phyloP scores from a whole-genome alignment of 106 monocot genomes.

The Dendrobium catenatum region DNA sequence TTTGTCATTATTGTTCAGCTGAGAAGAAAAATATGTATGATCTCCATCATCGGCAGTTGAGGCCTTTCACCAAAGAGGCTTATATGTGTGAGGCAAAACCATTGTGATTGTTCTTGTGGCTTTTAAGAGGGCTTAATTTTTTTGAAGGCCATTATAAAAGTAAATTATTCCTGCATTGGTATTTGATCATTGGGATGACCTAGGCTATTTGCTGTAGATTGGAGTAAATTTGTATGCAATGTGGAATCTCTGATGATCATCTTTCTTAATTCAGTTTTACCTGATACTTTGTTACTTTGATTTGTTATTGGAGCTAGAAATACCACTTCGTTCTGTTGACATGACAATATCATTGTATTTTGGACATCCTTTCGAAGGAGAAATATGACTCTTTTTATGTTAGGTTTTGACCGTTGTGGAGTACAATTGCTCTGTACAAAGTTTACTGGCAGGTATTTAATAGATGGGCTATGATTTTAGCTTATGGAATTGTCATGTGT shows the following conservation, averaged over 20 bases:
- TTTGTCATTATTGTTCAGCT: neutral
- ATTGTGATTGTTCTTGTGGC: neutral
- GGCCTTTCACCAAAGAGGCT: neutral
- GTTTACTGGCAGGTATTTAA: neutral
- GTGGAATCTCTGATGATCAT: neutral
- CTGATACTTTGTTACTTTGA: neutral
- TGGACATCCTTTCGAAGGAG: neutral
- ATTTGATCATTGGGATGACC: neutral
- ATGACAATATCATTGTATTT: slow-evolving; percentile 2
- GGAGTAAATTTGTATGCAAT: neutral
- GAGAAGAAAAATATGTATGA: slow-evolving; percentile 1
- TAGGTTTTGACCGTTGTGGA: neutral
- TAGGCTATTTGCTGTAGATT: neutral
- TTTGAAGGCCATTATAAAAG: neutral
- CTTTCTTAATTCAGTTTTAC: neutral
- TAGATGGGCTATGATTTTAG: neutral
- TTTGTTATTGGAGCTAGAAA: neutral
- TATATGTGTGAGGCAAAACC: neutral
- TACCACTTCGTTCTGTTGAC: neutral
- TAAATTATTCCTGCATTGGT: too few species aligned
- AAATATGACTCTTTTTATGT: neutral
- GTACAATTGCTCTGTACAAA: neutral
- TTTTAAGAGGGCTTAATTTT: neutral
- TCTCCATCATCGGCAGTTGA: neutral
- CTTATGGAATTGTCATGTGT: neutral